Conservation (phyloP, 495 filamentous ascomycete genomes). For the Tuber melanosporum region DNA sequence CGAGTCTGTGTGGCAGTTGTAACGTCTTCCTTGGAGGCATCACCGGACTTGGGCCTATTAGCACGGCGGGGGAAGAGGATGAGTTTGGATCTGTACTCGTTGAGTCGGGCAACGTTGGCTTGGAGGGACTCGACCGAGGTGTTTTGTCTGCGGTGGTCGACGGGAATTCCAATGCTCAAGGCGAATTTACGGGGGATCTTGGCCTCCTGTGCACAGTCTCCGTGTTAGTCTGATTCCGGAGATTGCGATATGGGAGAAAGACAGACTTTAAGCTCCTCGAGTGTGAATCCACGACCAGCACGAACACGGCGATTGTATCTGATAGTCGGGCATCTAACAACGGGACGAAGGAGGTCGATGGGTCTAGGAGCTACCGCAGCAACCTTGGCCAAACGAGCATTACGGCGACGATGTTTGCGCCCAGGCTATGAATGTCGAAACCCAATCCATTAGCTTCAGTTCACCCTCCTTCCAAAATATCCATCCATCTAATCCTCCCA, state of each 20-base stretch:
- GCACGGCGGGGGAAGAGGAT: conserved; percentile 96
- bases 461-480: conserved; percentile 11
- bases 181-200: conserved; percentile 92
- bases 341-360: conserved; percentile 89
- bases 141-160: conserved; percentile 94
- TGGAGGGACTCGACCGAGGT: conserved; percentile 87
- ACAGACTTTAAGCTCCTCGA: conserved; percentile 92
- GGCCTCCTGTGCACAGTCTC: conserved; percentile 61
- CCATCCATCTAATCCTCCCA: not conserved
- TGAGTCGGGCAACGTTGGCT: conserved; percentile 89
- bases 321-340: conserved; percentile 89
- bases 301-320: conserved; percentile 99
- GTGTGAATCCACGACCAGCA: conserved; percentile 92
- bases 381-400: conserved; percentile 85
- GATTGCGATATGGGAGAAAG: not conserved
- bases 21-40: conserved; percentile 81
- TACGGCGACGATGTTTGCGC: conserved; percentile 81
- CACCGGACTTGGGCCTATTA: conserved; percentile 83
- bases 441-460: conserved; percentile 31
- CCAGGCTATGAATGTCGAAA: conserved; percentile 62
- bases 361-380: conserved; percentile 89
- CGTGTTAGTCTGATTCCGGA: not conserved
- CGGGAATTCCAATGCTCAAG: conserved; percentile 89
- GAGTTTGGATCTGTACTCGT: conserved; percentile 87
- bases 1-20: conserved; percentile 63